phyloP scores from a whole-genome alignment of 768 basidiomycete species.

The button mushroom (Agaricus bisporus) region DNA sequence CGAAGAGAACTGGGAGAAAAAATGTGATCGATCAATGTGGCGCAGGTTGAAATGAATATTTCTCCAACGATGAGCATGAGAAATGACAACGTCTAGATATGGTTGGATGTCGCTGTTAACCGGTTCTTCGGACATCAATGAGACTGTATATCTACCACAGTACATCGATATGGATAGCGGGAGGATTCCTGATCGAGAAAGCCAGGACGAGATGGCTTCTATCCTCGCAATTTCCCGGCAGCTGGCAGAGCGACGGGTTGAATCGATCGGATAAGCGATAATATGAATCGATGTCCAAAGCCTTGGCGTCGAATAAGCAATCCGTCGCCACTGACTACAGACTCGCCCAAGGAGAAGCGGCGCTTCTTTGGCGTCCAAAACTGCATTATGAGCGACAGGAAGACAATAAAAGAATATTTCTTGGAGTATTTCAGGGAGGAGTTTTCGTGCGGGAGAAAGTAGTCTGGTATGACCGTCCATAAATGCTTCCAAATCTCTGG shows the following conservation, averaged over 20 bases:
- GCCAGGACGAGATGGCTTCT: slow-evolving; percentile 3
- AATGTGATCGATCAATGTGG: not conserved
- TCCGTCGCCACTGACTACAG: slow-evolving; percentile 10
- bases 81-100: not conserved
- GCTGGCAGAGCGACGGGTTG: not conserved
- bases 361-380: slow-evolving; percentile 4
- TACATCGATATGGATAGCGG: slow-evolving; percentile 4
- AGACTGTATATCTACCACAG: not conserved
- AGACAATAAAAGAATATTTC: slow-evolving; percentile 12
- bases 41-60: not conserved
- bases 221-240: not conserved
- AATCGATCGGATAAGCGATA: not conserved
- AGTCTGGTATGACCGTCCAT: not conserved
- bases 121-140: not conserved
- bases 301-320: slow-evolving; percentile 11
- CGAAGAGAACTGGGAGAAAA: not conserved
- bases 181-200: slow-evolving; percentile 4
- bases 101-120: not conserved
- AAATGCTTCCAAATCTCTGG: not conserved
- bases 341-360: slow-evolving; percentile 12
- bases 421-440: slow-evolving; percentile 4
- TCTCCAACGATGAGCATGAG: not conserved
- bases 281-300: slow-evolving; percentile 12
- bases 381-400: slow-evolving; percentile 8
- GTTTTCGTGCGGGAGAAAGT: not conserved